Evolutionary conservation across 2,329 filamentous ascomycete genomes (phyloP).

Genomic region (Myriosclerotinia duriaeana): DNA sequence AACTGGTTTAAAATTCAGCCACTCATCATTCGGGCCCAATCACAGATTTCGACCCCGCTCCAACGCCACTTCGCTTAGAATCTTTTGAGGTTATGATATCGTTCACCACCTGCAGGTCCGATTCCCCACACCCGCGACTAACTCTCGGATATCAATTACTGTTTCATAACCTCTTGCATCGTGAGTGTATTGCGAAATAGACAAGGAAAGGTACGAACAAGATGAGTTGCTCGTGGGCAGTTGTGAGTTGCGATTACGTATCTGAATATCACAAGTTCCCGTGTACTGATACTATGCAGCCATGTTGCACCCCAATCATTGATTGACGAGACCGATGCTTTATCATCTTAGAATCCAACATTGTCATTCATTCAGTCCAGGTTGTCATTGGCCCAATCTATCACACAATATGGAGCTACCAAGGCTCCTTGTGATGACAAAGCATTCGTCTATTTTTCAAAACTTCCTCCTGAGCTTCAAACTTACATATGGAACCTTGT

Average conservation of each 20-base stretch:
- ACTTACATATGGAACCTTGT: not conserved
- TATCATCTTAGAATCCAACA: not conserved
- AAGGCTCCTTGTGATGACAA: not conserved
- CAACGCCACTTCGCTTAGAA: no score
- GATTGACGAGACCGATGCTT: not conserved
- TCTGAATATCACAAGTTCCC: not conserved
- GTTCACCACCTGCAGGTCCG: no score
- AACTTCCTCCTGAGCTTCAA: not conserved
- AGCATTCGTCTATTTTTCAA: not conserved
- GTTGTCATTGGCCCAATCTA: not conserved
- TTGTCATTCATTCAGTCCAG: not conserved
- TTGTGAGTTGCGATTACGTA: not conserved
- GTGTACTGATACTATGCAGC: not conserved
- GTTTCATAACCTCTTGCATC: no score
- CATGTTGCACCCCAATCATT: not conserved
- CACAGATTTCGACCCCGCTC: no score
- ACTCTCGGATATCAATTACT: no score
- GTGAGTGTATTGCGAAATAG: no score
- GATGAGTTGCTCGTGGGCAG: no score
- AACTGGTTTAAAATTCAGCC: no score
- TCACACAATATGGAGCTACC: not conserved
- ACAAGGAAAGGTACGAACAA: no score
- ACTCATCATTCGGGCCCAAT: no score
- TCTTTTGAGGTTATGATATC: no score
- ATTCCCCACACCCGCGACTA: no score